Base-by-base conservation (phyloP, 1,284 basidiomycete species). In the Ustilago sp. region DNA sequence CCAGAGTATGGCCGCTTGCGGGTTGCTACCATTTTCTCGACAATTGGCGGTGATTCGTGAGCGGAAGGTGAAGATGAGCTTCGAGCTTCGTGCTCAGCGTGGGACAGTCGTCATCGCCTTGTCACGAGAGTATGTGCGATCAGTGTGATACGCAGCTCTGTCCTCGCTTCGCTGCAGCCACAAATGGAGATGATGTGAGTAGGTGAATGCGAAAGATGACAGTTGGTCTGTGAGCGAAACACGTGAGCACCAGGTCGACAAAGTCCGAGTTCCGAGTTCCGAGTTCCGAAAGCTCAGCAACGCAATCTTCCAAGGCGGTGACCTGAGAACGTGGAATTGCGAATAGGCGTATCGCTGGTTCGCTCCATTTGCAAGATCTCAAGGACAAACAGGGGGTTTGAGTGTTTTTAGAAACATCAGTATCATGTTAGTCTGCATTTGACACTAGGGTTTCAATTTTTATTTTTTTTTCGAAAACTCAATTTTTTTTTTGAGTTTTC, bases 1-100 rank as follows among this genome's bases (percentile, higher is more conserved):
- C 19, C 53, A 28, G 52, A 51, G 41, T 34, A n/a, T 8, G 45
- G 19, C 13, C 59, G 45, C 31, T 61, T 67, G 47, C 54, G 54
- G n/a, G 59, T 60, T 8, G 39, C 17, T 8, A 60, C 59, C 65
- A 67, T 50, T 4, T 3, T 50, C 4, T 4, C 28, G 48, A 19
- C 11, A 15, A 5, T 8, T 7, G n/a, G 11, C n/a, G 19, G n/a
- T 6, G 19, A 19, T 8, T 41, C 11, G 13, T 41, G 13, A 17
- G 13, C 7, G 17, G 8, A 17, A 41, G 39, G 15, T 17, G 28
- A 31, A 50, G 15, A 3, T 5, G 45, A 50, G 48, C 23, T 31
- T 32, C 11, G 11, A 50, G 28, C 23, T 28, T 28, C 23, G 3
- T 28, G 23, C 48, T 19, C 45, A 48, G 45, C n/a, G 19, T 19